phyloP scores from a whole-genome alignment of 1,139 yeast species.

The Starmera stellimalicola region DNA sequence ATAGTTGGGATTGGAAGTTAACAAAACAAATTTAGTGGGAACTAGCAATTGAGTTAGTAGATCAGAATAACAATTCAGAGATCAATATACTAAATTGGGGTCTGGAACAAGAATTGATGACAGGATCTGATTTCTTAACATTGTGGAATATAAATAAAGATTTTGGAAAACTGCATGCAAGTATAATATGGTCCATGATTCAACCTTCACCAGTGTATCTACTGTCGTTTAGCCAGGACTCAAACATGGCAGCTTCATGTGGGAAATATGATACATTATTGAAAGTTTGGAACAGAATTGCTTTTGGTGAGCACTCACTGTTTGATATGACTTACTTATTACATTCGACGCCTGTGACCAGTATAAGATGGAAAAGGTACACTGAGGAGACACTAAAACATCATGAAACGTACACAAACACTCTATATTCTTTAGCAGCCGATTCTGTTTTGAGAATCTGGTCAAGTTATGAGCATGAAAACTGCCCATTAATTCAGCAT shows the following conservation, averaged over 20 bases:
- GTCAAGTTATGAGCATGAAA: conserved; percentile 59
- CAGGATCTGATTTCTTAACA: conserved; percentile 48
- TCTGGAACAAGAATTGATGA: conserved; percentile 44
- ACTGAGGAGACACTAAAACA: conserved; percentile 14
- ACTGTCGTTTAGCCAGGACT: conserved; percentile 52
- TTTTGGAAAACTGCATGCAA: conserved; percentile 30
- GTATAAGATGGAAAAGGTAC: conserved; percentile 42
- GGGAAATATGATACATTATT: conserved; percentile 55
- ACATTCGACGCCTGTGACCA: conserved; percentile 52
- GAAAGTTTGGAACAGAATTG: conserved; percentile 71
- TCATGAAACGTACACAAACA: conserved; percentile 12
- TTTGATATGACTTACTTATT: conserved; percentile 65
- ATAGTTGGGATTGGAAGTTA: conserved; percentile 30
- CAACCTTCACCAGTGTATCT: conserved; percentile 51
- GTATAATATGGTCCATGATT: conserved; percentile 41
- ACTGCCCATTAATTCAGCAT: conserved; percentile 45
- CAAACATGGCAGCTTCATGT: conserved; percentile 56
- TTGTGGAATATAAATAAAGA: conserved; percentile 45
- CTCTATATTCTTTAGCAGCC: conserved; percentile 14
- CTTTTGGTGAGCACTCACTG: conserved; percentile 59
- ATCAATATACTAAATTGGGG: conserved; percentile 67
- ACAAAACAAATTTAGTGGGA: conserved; percentile 37
- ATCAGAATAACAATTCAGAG: conserved; percentile 25
- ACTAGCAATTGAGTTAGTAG: conserved; percentile 24
- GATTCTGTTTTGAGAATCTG: conserved; percentile 54